These are phyloP conservation scores for Agaricales sp. DNA, from an alignment of 1,284 basidiomycete genomes.

Conservation along the genomic window DNA sequence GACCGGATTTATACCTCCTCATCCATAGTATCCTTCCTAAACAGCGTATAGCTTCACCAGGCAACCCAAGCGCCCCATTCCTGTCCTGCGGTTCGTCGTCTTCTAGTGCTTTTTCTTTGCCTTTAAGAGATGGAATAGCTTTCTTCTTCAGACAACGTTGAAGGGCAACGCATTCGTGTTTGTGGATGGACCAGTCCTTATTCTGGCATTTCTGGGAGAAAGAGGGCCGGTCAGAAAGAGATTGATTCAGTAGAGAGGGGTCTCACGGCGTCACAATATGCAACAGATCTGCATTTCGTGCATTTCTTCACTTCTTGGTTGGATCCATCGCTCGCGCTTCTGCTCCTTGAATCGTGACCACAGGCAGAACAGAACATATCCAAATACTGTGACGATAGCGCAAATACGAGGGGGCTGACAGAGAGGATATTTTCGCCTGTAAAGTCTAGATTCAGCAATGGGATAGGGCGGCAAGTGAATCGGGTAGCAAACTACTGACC, in stretches of 20 bases:
- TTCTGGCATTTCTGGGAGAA: constrained; percentile 59
- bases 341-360: constrained; percentile 26
- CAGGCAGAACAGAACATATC: constrained; percentile 62
- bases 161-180: constrained; percentile 66
- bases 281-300: constrained; percentile 52
- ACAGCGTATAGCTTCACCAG: constrained; percentile 66
- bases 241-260: constrained; percentile 8
- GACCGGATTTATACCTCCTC: constrained; percentile 41
- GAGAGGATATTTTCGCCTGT: constrained; percentile 52
- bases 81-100: background rate
- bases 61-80: constrained; percentile 32
- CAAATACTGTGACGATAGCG: constrained; percentile 58
- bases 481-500: background rate
- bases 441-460: no score
- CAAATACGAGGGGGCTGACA: constrained; percentile 48
- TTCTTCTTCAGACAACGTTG: constrained; percentile 38
- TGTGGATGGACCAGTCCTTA: constrained; percentile 69
- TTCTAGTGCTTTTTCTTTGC: background rate
- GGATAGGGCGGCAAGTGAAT: no score
- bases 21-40: constrained; percentile 70
- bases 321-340: no score
- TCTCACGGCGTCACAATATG: constrained; percentile 65
- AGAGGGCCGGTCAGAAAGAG: constrained; percentile 3
- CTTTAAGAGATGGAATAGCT: background rate
- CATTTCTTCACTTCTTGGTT: constrained; percentile 48